These are phyloP conservation scores for Colletotrichum sp. DNA, from an alignment of 2,329 filamentous ascomycete genomes.

Conservation along the genomic window DNA sequence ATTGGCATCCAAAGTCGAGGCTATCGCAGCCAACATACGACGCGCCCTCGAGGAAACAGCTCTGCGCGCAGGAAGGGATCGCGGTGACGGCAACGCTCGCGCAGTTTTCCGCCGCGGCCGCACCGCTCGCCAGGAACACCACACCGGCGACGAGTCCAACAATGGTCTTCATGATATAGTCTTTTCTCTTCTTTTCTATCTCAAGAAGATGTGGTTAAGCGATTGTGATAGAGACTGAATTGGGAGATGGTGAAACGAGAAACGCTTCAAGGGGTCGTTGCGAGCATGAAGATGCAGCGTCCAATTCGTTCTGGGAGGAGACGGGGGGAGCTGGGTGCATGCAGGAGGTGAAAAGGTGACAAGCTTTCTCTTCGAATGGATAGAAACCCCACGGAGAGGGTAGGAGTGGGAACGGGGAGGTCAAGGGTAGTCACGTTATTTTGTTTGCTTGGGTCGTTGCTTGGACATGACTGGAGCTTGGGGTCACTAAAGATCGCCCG, in stretches of 20 bases:
- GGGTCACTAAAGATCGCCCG: neutral
- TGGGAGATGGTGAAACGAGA: slow-evolving; percentile 4
- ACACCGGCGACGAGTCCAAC: neutral
- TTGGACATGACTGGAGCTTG: neutral
- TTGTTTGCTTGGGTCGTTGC: neutral
- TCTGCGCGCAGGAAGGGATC: slow-evolving; percentile 30
- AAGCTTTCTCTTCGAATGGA: neutral
- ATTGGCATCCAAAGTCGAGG: slow-evolving; percentile 32
- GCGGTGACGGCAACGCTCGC: slow-evolving; percentile 28
- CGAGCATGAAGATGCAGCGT: neutral
- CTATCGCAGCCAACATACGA: slow-evolving; percentile 29
- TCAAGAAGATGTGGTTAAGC: neutral
- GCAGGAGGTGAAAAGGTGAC: neutral
- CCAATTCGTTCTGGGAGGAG: neutral
- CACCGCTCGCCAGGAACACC: neutral
- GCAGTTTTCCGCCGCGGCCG: slow-evolving; percentile 23
- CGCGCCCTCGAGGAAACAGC: slow-evolving; percentile 31
- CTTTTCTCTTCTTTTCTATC: neutral
- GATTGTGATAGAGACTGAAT: neutral
- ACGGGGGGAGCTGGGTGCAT: neutral
- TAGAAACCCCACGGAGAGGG: neutral
- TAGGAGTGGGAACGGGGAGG: neutral
- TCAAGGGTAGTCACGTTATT: neutral
- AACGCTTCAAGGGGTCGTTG: slow-evolving; percentile 6
- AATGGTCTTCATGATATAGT: neutral